phyloP scores from a whole-genome alignment of 1,139 yeast genomes.

The Pichia sp. region DNA sequence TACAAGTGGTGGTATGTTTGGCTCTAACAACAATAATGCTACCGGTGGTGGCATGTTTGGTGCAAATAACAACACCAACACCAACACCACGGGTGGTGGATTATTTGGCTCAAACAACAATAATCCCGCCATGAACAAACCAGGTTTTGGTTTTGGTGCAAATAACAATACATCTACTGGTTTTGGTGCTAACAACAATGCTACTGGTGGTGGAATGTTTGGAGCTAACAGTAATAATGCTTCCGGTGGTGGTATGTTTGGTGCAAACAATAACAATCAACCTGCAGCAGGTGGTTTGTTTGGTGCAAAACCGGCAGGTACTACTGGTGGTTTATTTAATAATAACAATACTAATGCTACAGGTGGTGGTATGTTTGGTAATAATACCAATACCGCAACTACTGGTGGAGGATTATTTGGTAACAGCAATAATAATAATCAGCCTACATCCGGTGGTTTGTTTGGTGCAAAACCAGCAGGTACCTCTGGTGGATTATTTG shows the following conservation, averaged over 20 bases:
- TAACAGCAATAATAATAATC: not conserved
- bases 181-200: conserved; percentile 6
- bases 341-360: not conserved
- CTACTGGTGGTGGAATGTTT: conserved; percentile 12
- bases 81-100: conserved; percentile 30
- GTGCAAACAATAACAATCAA: conserved; percentile 10
- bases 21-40: conserved; percentile 20
- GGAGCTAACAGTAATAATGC: conserved; percentile 21
- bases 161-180: conserved; percentile 8
- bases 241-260: conserved; percentile 10
- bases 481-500: conserved; percentile 13
- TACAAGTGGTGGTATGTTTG: conserved; percentile 12
- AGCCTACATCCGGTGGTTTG: conserved; percentile 14
- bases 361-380: conserved; percentile 14
- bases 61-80: conserved; percentile 21
- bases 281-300: conserved; percentile 9
- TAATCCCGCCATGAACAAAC: conserved; percentile 12
- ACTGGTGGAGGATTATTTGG: conserved; percentile 12
- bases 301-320: conserved; percentile 10
- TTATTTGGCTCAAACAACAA: conserved; percentile 43
- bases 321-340: too few relatives aligned
- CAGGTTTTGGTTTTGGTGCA: conserved; percentile 39
- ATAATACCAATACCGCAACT: not conserved
- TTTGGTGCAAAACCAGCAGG: conserved; percentile 3
- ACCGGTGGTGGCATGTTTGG: conserved; percentile 27